Base-by-base conservation (phyloP, 495 filamentous ascomycete genomes). In the Immersiella caudata region DNA sequence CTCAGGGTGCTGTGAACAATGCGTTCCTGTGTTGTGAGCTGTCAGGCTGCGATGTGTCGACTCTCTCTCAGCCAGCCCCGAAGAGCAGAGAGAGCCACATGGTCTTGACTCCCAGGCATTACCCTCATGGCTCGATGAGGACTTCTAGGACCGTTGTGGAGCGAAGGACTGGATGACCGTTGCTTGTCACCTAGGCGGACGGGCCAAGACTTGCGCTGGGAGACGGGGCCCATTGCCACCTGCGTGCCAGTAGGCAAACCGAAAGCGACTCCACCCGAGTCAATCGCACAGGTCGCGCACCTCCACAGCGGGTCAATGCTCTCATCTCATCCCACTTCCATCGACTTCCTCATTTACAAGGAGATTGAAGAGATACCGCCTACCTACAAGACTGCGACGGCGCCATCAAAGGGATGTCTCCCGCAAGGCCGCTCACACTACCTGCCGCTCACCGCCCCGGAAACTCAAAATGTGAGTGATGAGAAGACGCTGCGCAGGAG, bases 181-280 rank as follows among this genome's bases (percentile, higher is more conserved):
- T 33, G 59, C 60, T 60, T 24, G 57, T 21, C 60, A n/a, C n/a
- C n/a, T n/a, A 50, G 18, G 18, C 18, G 12, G 24, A 5, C 33
- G 26, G n/a, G 60, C 60, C 60, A 62, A 62, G 60, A 21, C 33
- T 50, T 5, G 35, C 36, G 20, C 36, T 1, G 20, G 0, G 33
- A 3, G 20, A 20, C 12, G 35, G 27, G 33, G 29, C 24, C 52
- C 22, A 46, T 59, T 59, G 63, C 63, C 63, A 66, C 63, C 63
- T 59, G 63, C 63, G 35, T 57, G 55, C 52, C 63, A 66, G 52
- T 29, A 40, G 63, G 63, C 54, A 66, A 57, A 49, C 14, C 12
- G 29, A 33, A 29, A 56, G 52, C 24, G 52, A 22, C 40, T 46
- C 40, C 40, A 46, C 40, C 40, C 14, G 11, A 46, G 9, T 14